These are phyloP conservation scores for Bromus sterilis DNA, from an alignment of 176 grass and related monocot species.

Conservation along the genomic window DNA sequence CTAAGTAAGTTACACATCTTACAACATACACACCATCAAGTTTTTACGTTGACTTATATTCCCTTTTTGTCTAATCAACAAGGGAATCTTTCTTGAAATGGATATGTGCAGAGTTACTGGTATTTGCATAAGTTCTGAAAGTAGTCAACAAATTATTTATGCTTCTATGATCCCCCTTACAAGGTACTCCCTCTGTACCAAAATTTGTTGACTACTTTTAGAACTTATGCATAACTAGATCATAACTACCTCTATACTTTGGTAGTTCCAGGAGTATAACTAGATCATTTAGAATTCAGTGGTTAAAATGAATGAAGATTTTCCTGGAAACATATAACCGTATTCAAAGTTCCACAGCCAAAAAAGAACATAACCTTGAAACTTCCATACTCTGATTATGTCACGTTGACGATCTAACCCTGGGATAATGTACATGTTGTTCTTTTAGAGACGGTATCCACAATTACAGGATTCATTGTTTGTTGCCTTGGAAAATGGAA, in stretches of 20 bases:
- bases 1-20: constrained; percentile 28
- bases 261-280: too few relatives aligned
- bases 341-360: neutral
- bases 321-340: neutral
- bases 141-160: neutral
- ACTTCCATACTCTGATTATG: neutral
- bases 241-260: too few relatives aligned
- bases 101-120: neutral
- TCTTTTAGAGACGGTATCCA: neutral
- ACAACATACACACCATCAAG: neutral
- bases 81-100: neutral
- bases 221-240: neutral
- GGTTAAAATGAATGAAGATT: neutral
- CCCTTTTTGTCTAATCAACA: neutral
- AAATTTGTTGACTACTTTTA: too few relatives aligned
- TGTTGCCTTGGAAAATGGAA: neutral
- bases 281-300: neutral
- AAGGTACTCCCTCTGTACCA: too few relatives aligned
- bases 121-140: neutral
- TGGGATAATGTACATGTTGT: neutral
- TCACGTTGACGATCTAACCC: neutral
- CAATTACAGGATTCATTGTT: neutral
- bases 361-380: neutral
- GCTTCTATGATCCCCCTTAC: neutral
- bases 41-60: neutral